phyloP scores from a whole-genome alignment of 495 filamentous ascomycete species.

The Melanomma pulvis-pyrius region DNA sequence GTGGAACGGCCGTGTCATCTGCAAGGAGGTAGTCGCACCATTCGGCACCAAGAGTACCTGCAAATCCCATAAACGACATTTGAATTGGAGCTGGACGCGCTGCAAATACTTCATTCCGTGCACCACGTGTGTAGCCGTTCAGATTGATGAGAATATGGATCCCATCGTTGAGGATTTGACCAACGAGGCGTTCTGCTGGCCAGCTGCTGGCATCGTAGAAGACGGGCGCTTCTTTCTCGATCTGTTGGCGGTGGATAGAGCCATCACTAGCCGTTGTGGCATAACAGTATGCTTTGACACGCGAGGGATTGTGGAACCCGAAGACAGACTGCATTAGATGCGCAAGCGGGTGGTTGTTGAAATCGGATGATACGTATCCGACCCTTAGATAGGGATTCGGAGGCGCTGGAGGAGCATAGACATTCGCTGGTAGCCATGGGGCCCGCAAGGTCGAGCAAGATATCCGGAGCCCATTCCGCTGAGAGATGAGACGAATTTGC shows the following conservation, averaged over 20 bases:
- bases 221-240: constrained; percentile 89
- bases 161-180: constrained; percentile 86
- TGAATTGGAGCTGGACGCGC: constrained; percentile 93
- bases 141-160: constrained; percentile 97
- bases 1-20: constrained; percentile 83
- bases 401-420: constrained; percentile 81
- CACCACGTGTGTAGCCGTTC: constrained; percentile 95
- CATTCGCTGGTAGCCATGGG: constrained; percentile 79
- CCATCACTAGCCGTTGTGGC: constrained; percentile 93
- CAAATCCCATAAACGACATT: constrained; percentile 99
- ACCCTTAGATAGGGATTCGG: constrained; percentile 83
- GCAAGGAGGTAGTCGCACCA: constrained; percentile 99
- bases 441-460: constrained; percentile 83
- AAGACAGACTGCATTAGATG: constrained; percentile 99
- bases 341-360: constrained; percentile 97
- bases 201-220: constrained; percentile 89
- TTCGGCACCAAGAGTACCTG: constrained; percentile 91
- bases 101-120: constrained; percentile 97
- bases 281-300: constrained; percentile 88
- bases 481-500: constrained; percentile 92
- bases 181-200: constrained; percentile 81
- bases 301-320: constrained; percentile 75
- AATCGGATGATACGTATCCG: constrained; percentile 97
- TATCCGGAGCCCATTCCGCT: constrained; percentile 91
- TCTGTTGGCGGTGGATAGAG: constrained; percentile 89